A percentile compares a stretch with the other conserved stretches of the same genome.
These are phyloP conservation scores for Crotalaria pallida DNA, from an alignment of 306 rosid species.

Conservation along the genomic window DNA sequence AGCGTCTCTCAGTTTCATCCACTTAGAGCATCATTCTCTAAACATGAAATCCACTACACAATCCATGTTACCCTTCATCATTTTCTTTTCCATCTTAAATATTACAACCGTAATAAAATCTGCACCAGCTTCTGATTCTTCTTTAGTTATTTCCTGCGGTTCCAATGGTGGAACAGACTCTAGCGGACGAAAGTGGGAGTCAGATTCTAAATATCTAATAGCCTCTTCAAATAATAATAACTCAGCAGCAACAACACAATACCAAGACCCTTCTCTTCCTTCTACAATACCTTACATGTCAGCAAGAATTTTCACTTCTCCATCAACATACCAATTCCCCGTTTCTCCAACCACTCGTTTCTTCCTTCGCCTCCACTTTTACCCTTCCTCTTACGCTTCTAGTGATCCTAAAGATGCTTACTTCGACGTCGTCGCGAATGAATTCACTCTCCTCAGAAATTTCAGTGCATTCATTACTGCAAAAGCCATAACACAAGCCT, in stretches of 20 bases:
- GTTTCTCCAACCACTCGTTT: slow-evolving; percentile 25
- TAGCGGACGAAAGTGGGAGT: slow-evolving; percentile 34
- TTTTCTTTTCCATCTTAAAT: not conserved
- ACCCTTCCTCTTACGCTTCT: slow-evolving; percentile 27
- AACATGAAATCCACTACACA: slow-evolving; percentile 27
- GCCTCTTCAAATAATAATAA: not conserved
- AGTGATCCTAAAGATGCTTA: slow-evolving; percentile 21
- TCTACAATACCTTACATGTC: slow-evolving; percentile 44
- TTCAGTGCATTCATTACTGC: slow-evolving; percentile 35
- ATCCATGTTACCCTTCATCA: slow-evolving; percentile 2
- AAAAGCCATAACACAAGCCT: slow-evolving; percentile 41
- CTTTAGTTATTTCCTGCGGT: slow-evolving; percentile 44
- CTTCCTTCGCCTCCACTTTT: slow-evolving; percentile 40
- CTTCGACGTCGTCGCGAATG: slow-evolving; percentile 29
- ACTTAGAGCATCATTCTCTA: not conserved
- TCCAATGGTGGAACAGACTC: slow-evolving; percentile 27
- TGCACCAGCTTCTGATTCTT: slow-evolving; percentile 9
- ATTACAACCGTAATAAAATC: not conserved
- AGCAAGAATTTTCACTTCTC: slow-evolving; percentile 37
- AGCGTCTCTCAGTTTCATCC: not conserved
- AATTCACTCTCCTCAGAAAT: slow-evolving; percentile 32
- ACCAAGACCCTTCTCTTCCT: slow-evolving; percentile 46
- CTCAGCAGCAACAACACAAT: slow-evolving; percentile 15
- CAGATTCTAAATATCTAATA: slow-evolving; percentile 28
- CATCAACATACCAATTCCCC: slow-evolving; percentile 23